Base-by-base conservation (phyloP, 768 basidiomycete species). In the Podaxis sp. region DNA sequence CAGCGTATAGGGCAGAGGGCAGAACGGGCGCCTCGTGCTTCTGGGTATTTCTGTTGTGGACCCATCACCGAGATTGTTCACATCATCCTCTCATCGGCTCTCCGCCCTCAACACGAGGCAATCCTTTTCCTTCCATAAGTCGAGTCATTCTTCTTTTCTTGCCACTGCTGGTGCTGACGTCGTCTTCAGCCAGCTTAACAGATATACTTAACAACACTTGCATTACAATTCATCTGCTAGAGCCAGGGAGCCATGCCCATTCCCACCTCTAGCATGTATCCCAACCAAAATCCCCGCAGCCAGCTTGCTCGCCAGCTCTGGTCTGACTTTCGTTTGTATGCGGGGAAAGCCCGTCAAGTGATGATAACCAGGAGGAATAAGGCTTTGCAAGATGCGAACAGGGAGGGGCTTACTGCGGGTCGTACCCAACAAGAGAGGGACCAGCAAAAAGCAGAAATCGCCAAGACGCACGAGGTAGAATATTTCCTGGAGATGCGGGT, bases 21-120 rank as follows among this genome's bases (percentile, higher is more conserved):
- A 55, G 28, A 16, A 35, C 23, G 23, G 38, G 50, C 55, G 47
- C 55, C 55, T 57, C 61, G 50, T 59, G 58, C 27, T 37, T 28
- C 21, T 32, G 57, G 32, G 47, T 52, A 63, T 59, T 50, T 51
- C 55, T 56, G 38, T 32, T 55, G 55, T 70, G 71, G 69, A 66
- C 65, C 66, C 65, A 72, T 66, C 68, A 67, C 71, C 71, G 71
- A 64, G 66, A 70, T 59, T 59, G 37, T 37, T 54, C 32, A 37
- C 36, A 54, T 56, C 27, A 27, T 35, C 55, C 42, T 56, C 42
- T 56, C 47, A 47, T 56, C 72, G 70, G 62, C 66, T 70, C 70
- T 67, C 67, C 72, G 65, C 71, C 72, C 65, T 55, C 68, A 70
- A 72, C 77, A 77, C 77, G 77, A 77, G 77, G 76, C 76, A 57